These are phyloP conservation scores for Claviceps monticola DNA, from an alignment of 2,329 filamentous ascomycete genomes.

Conservation along the genomic window DNA sequence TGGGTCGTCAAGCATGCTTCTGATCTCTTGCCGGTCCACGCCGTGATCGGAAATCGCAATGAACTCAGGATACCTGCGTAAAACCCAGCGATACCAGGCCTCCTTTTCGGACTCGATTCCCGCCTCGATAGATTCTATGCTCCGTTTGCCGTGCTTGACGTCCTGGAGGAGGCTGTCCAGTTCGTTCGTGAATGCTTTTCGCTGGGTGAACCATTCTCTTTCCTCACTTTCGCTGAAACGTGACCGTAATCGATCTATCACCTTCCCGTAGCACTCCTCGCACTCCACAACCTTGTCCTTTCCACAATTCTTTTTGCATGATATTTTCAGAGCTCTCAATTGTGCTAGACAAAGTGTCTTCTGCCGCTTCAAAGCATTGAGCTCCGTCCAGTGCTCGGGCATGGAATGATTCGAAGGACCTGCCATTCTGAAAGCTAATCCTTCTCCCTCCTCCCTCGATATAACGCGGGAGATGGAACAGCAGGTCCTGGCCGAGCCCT, in stretches of 20 bases:
- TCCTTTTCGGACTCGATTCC: constrained; percentile 37
- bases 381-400: constrained; percentile 27
- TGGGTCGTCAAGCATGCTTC: constrained; percentile 23
- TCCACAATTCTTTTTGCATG: constrained; percentile 29
- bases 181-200: constrained; percentile 33
- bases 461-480: neutral
- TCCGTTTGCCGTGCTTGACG: constrained; percentile 28
- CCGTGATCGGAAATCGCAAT: constrained; percentile 18
- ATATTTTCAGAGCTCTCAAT: constrained; percentile 26
- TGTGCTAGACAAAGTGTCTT: constrained; percentile 25
- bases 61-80: constrained; percentile 25
- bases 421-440: constrained; percentile 10
- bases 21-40: constrained; percentile 19
- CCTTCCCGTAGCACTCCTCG: constrained; percentile 31
- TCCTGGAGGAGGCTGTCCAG: constrained; percentile 35
- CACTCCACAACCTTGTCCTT: constrained; percentile 31
- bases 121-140: constrained; percentile 32
- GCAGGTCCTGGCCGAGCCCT: neutral
- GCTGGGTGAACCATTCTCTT: constrained; percentile 38
- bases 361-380: constrained; percentile 19
- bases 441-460: neutral
- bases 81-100: constrained; percentile 36
- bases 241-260: constrained; percentile 30
- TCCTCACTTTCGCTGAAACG: constrained; percentile 21
- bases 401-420: constrained; percentile 14